A percentile compares a stretch with the other conserved stretches of the same genome.
Conservation (phyloP, 495 filamentous ascomycete species). For the Aspergillus baeticus region DNA sequence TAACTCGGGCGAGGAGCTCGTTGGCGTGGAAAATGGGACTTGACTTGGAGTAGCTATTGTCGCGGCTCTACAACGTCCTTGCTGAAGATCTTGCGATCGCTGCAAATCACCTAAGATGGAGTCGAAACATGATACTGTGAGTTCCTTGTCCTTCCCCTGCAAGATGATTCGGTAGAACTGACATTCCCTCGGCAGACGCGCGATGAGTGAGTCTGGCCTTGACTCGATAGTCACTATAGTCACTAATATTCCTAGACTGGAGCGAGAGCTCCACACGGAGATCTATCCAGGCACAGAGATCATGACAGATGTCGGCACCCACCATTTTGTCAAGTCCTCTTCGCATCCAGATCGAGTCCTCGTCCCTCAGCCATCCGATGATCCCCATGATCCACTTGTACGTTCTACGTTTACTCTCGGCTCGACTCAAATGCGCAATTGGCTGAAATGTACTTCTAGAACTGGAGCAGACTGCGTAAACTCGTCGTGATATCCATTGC, state of each 20-base stretch:
- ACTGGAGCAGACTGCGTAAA: slow-evolving; percentile 44
- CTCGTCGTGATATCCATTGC: slow-evolving; percentile 44
- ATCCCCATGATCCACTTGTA: slow-evolving; percentile 47
- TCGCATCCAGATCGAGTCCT: slow-evolving; percentile 41
- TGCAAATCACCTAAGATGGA: slow-evolving; percentile 32
- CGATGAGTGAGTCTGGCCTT: slow-evolving; percentile 23
- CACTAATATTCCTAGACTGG: slow-evolving; percentile 26
- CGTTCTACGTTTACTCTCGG: not conserved
- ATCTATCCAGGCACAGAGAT: slow-evolving; percentile 64
- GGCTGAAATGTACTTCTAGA: slow-evolving; percentile 18
- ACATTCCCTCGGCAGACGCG: slow-evolving; percentile 22
- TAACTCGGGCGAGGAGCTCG: too few species aligned
- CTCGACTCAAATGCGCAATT: not conserved
- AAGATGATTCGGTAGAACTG: slow-evolving; percentile 2
- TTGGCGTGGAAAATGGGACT: too few species aligned
- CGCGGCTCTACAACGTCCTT: too few species aligned
- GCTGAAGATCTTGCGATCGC: too few species aligned
- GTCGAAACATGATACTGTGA: slow-evolving; percentile 39
- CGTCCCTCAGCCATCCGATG: slow-evolving; percentile 53
- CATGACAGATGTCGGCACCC: slow-evolving; percentile 57
- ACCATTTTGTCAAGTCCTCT: slow-evolving; percentile 59
- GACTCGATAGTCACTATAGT: not conserved
- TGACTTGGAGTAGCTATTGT: too few species aligned
- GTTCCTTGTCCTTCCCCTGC: not conserved
- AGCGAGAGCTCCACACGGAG: slow-evolving; percentile 51